phyloP scores from a whole-genome alignment of 2,329 filamentous ascomycete species.

The Aspergillus sp. region DNA sequence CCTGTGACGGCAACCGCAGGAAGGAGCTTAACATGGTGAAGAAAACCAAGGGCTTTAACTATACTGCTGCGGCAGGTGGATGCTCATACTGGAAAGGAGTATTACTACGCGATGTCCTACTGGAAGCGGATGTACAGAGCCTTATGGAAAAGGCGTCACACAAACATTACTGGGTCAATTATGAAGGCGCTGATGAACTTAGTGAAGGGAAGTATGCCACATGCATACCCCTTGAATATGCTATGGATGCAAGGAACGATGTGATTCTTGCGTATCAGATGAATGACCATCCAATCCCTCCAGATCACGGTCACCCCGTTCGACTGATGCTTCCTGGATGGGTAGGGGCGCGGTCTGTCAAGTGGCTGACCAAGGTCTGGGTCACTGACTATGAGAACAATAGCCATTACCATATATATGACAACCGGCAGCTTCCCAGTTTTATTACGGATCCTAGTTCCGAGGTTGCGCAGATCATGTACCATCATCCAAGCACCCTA shows the following conservation, averaged over 20 bases:
- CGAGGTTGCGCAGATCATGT: slow-evolving; percentile 49
- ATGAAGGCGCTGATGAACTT: slow-evolving; percentile 51
- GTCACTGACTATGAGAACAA: slow-evolving; percentile 43
- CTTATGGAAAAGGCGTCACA: slow-evolving; percentile 11
- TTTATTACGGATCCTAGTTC: slow-evolving; percentile 53
- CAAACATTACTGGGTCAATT: slow-evolving; percentile 47
- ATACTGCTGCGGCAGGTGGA: slow-evolving; percentile 46
- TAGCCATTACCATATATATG: slow-evolving; percentile 50
- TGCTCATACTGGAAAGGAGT: slow-evolving; percentile 55
- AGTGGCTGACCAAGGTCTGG: slow-evolving; percentile 40
- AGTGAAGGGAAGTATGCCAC: slow-evolving; percentile 51
- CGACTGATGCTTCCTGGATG: slow-evolving; percentile 43
- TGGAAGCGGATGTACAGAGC: slow-evolving; percentile 39
- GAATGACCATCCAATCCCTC: slow-evolving; percentile 41
- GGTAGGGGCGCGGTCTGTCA: slow-evolving; percentile 42
- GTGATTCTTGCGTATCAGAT: slow-evolving; percentile 47
- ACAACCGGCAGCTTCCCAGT: slow-evolving; percentile 50
- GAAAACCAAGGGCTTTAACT: slow-evolving; percentile 51
- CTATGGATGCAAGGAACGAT: slow-evolving; percentile 49
- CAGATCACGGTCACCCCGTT: slow-evolving; percentile 46
- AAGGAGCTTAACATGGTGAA: slow-evolving; percentile 55
- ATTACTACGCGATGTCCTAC: slow-evolving; percentile 47
- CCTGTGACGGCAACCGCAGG: slow-evolving; percentile 52
- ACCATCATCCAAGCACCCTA: slow-evolving; percentile 49
- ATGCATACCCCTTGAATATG: slow-evolving; percentile 49